Evolutionary conservation across 176 grass and related monocot species (phyloP), one percentile per base, ranked within the genome.

Genomic region (Oropetium thomaeum): DNA sequence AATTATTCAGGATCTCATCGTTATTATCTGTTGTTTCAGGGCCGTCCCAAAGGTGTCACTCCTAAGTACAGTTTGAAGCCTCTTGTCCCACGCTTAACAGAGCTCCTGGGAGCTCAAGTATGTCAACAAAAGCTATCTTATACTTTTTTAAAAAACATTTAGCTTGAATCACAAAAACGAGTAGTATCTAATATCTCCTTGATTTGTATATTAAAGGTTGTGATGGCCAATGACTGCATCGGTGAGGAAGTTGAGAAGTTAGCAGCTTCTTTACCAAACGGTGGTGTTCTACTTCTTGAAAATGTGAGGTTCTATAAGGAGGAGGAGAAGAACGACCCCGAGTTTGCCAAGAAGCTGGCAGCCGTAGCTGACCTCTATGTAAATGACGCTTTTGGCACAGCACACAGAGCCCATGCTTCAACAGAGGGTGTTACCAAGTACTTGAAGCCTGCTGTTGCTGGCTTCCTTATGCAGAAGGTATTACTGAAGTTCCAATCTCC

Each of bases 401-500:
- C 93, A 55, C 93, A 96, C 27, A 87, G 89, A 67, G 89, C 93
- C 20, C 93, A 96, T 71, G 93, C 93, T 83, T 92, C 89, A 38
- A 96, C 93, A 11, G 92, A 96, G 84, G 93, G 93, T 45, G 93
- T 96, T 30, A 66, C 93, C 44, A 96, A 92, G 87, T 92, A 74
- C 83, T 75, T 96, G 51, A 96, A 54, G 66, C 93, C 89, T 67
- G 64, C 93, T 77, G 89, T 96, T 83, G 89, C 89, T 61, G 93
- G 93, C 14, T 92, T 92, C 84, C 93, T 92, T 16, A 96, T 96
- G 89, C 93, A 96, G 74, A 89, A 92, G 89, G 92, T 92, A 81
- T 22, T 70, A 16, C 31, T 17, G 5, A 27, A 84, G 41, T 70
- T 83, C 8, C n/a, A 0, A 10, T 53, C 1, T 7, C 51, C 10